Evolutionary conservation across 805 yeast genomes (phyloP), one percentile per base, ranked within the genome.

Genomic region (Grigorovia humatica): DNA sequence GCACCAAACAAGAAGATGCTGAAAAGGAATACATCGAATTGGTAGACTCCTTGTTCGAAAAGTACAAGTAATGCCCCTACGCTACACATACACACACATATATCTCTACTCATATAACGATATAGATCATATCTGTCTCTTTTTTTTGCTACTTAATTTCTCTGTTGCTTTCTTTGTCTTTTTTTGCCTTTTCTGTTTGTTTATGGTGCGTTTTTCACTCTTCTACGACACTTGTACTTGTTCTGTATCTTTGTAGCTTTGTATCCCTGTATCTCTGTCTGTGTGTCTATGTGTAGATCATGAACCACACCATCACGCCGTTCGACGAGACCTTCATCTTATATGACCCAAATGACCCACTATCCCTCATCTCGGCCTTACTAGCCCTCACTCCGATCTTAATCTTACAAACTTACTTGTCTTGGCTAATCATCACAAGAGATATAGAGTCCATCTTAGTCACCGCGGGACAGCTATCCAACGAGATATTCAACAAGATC

Each of bases 241-340:
- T 9, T 9, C 4, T 13, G 38, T 32, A 23, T 23, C 27, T n/a
- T n/a, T n/a, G n/a, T n/a, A n/a, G n/a, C n/a, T n/a, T n/a, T n/a
- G n/a, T n/a, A n/a, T n/a, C n/a, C n/a, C n/a, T n/a, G n/a, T n/a
- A n/a, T n/a, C n/a, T n/a, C n/a, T n/a, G n/a, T n/a, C n/a, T n/a
- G n/a, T 23, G 27, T 23, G 6, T 23, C 27, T 4, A 23, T 23
- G 27, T 23, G 6, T 13, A 47, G 38, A 29, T 8, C 32, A 23
- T n/a, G 38, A 23, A 43, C 30, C 9, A 13, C 17, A 27, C 48
- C 6, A 15, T 73, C 4, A 65, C 73, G 2, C 91, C 95, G 0
- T 85, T 89, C 62, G 96, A 89, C 63, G 88, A 87, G 62, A 89
- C 97, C 0, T 84, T 85, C 61, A 85, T 91, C 18, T 70, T 87